phyloP scores from a whole-genome alignment of 768 basidiomycete genomes.

The Sarcodon aspratus region DNA sequence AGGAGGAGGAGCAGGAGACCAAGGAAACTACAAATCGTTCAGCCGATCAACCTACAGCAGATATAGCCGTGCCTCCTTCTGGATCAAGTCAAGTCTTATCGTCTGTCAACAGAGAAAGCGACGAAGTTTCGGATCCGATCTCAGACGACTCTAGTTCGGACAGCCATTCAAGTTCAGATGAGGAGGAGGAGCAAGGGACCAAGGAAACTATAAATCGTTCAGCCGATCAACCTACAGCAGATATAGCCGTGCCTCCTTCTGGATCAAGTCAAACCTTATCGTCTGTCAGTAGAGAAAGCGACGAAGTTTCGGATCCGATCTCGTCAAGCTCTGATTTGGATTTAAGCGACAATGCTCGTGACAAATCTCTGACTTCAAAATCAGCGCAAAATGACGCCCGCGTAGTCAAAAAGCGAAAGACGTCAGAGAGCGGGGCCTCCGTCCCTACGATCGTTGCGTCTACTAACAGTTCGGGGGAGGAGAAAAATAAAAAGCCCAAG shows the following conservation, averaged over 20 bases:
- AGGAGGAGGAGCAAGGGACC: constrained; percentile 1
- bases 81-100: neutral
- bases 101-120: constrained; percentile 1
- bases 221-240: constrained; percentile 1
- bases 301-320: constrained; percentile 4
- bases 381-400: neutral
- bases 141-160: constrained; percentile 8
- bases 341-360: constrained; percentile 10
- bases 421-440: constrained; percentile 17
- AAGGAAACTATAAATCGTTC: neutral
- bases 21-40: neutral
- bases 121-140: constrained; percentile 4
- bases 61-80: neutral
- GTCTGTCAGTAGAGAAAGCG: constrained; percentile 1
- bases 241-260: neutral
- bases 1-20: neutral
- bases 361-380: constrained; percentile 10
- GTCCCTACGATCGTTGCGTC: neutral
- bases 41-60: constrained; percentile 1
- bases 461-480: constrained; percentile 3
- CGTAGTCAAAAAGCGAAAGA: constrained; percentile 15
- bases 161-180: neutral
- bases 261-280: neutral
- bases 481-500: constrained; percentile 16
- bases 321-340: constrained; percentile 15